Evolutionary conservation across 2,329 filamentous ascomycete genomes (phyloP), one percentile per base, ranked within the genome.

Genomic region (Dactylonectria estremocensis): DNA sequence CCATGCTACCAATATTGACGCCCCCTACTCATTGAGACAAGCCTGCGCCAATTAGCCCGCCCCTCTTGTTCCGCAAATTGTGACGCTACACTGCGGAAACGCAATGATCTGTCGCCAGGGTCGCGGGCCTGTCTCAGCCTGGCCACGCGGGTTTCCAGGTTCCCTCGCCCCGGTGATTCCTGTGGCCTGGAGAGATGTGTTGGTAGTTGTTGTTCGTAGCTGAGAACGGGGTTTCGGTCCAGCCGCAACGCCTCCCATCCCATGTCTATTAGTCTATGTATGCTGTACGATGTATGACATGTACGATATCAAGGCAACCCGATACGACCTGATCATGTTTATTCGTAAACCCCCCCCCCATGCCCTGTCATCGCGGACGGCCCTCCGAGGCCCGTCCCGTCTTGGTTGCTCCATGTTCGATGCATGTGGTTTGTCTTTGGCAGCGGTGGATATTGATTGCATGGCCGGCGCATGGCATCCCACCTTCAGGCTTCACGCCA

Each of bases 121-220:
- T 20, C 9, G 37, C 22, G 31, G 49, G 16, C 11, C 40, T 72
- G 59, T 75, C 71, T 75, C 71, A 64, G 71, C 62, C 56, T 57
- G 54, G 73, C 70, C 71, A 72, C 64, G 64, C 69, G 68, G 64
- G 68, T 68, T 66, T 66, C 55, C 55, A 45, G 52, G 52, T 54
- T 64, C 43, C 37, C 18, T 37, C 14, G 24, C 60, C 49, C 63
- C 43, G 63, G 16, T n/a, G 45, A 37, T 48, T 20, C 33, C 24
- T 64, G 45, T 22, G n/a, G 28, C 1, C 22, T n/a, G 24, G 28
- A 13, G 24, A 28, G 24, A 28, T 28, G 24, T 28, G 24, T 28
- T 28, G 24, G 24, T 28, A 7, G 24, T 28, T 4, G 24, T 28
- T 28, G 7, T 28, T 28, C 24, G 7, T 28, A 28, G 56, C 56